phyloP scores from a whole-genome alignment of 2,329 filamentous ascomycete genomes.

The Boeremia exigua region DNA sequence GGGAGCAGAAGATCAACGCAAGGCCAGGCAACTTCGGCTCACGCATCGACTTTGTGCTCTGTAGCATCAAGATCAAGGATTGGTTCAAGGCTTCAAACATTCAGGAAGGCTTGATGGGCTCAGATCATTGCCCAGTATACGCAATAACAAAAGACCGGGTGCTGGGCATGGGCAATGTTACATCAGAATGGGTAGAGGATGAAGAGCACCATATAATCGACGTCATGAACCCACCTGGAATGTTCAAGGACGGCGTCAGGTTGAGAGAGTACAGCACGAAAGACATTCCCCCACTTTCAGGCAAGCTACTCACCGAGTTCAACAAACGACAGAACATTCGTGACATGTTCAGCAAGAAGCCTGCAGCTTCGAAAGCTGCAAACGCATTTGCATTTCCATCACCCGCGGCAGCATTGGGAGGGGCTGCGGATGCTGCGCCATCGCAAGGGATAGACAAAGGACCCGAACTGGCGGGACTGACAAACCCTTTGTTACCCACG shows the following conservation, averaged over 20 bases:
- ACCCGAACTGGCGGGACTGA: conserved; percentile 15
- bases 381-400: conserved; percentile 5
- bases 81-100: conserved; percentile 87
- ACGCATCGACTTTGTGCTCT: conserved; percentile 92
- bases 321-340: conserved; percentile 83
- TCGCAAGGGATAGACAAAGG: conserved; percentile 13
- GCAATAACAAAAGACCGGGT: conserved; percentile 73
- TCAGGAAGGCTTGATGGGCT: conserved; percentile 90
- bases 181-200: conserved; percentile 29
- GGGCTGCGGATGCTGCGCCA: conserved; percentile 4
- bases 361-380: conserved; percentile 13
- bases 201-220: conserved; percentile 66
- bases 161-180: conserved; percentile 31
- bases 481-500: conserved; percentile 17
- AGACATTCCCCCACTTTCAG: conserved; percentile 76
- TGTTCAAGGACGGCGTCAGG: conserved; percentile 72
- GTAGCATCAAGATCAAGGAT: conserved; percentile 75
- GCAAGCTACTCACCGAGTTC: conserved; percentile 86
- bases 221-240: conserved; percentile 76
- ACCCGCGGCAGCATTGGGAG: not conserved
- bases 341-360: conserved; percentile 78
- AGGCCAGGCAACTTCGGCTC: conserved; percentile 93
- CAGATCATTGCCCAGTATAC: conserved; percentile 95
- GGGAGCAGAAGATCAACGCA: conserved; percentile 95
- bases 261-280: conserved; percentile 69